These are phyloP conservation scores for Claviceps capensis DNA, from an alignment of 2,329 filamentous ascomycete species.

Conservation along the genomic window DNA sequence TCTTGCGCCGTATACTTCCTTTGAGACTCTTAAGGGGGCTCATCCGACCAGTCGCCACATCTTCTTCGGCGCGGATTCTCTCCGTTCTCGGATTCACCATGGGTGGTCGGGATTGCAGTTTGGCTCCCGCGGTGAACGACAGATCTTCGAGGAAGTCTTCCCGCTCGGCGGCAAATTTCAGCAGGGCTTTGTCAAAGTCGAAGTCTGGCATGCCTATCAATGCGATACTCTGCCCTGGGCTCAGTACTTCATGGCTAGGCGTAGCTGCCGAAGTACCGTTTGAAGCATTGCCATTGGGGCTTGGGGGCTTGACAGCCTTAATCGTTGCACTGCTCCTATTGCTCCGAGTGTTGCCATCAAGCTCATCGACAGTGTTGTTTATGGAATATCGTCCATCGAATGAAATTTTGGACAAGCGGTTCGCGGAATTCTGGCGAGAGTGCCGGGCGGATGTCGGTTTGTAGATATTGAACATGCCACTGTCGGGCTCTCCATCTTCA, in stretches of 20 bases:
- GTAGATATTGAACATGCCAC: conserved; percentile 19
- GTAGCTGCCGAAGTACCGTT: conserved; percentile 15
- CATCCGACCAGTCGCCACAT: conserved; percentile 33
- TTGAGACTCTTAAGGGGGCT: conserved; percentile 47
- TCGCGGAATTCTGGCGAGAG: conserved; percentile 47
- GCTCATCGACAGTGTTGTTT: conserved; percentile 40
- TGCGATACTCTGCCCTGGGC: background rate
- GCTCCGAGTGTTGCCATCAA: conserved; percentile 43
- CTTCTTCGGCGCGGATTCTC: conserved; percentile 66
- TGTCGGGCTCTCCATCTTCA: conserved; percentile 46
- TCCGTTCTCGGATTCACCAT: conserved; percentile 72
- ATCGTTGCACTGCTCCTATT: conserved; percentile 56
- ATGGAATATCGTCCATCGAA: conserved; percentile 38
- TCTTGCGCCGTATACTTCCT: conserved; percentile 83
- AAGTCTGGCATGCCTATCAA: conserved; percentile 43
- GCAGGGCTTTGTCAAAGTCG: conserved; percentile 84
- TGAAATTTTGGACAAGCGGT: conserved; percentile 42
- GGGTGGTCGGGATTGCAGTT: conserved; percentile 52
- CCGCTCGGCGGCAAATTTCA: conserved; percentile 91
- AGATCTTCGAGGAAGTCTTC: conserved; percentile 90
- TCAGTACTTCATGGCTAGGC: background rate
- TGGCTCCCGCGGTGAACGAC: conserved; percentile 73
- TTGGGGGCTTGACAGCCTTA: conserved; percentile 25
- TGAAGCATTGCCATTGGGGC: conserved; percentile 11
- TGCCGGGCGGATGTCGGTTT: conserved; percentile 31